These are phyloP conservation scores for Schoenoplectus tabernaemontani DNA, from an alignment of 202 grass and related monocot species.

Conservation along the genomic window DNA sequence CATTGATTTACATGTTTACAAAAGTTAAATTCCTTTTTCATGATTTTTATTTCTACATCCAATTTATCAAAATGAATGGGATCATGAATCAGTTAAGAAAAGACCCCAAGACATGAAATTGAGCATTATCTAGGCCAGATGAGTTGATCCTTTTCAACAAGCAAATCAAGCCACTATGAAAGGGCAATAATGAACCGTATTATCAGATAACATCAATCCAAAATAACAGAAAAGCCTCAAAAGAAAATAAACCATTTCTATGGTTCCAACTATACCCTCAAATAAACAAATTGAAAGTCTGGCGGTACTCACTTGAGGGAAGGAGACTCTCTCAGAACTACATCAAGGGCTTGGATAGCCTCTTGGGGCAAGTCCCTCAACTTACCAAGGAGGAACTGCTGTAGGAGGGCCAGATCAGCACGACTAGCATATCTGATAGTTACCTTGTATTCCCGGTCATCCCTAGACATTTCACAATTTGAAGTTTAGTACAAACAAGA, in stretches of 20 bases:
- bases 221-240: not conserved
- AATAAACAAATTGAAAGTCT: not conserved
- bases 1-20: not conserved
- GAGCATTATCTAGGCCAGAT: not conserved
- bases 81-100: not conserved
- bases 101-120: not conserved
- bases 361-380: constrained; percentile 44
- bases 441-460: constrained; percentile 51
- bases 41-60: not conserved
- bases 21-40: not conserved
- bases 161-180: not conserved
- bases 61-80: not conserved
- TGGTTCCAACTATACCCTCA: not conserved
- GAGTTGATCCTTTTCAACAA: not conserved
- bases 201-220: not conserved
- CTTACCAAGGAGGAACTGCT: constrained; percentile 30
- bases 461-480: constrained; percentile 10
- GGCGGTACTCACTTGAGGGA: constrained; percentile 36
- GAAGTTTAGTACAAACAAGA: not conserved
- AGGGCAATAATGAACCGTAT: not conserved
- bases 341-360: constrained; percentile 65
- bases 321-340: constrained; percentile 64
- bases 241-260: not conserved
- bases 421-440: constrained; percentile 30
- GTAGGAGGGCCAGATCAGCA: constrained; percentile 43